Evolutionary conservation across 805 yeast species (phyloP).

Genomic region (Hanseniaspora singularis): DNA sequence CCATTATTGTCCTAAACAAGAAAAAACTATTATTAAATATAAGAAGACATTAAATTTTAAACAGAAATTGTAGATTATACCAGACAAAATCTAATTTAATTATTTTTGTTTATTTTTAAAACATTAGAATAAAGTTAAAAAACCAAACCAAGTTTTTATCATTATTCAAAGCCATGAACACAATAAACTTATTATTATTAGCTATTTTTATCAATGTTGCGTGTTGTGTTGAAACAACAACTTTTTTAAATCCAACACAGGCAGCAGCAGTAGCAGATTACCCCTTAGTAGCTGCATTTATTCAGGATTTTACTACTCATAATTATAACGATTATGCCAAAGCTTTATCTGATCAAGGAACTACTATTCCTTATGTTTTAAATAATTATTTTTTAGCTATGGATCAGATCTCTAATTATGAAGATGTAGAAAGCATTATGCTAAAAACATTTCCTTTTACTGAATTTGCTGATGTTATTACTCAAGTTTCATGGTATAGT

Average conservation of each 20-base stretch:
- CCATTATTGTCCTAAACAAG: too few relatives aligned
- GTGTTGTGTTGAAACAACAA: too few relatives aligned
- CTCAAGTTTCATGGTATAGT: conserved; percentile 27
- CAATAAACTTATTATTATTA: too few relatives aligned
- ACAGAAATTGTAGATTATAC: too few relatives aligned
- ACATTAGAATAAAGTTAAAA: too few relatives aligned
- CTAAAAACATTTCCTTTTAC: conserved; percentile 29
- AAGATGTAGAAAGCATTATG: conserved; percentile 23
- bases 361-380: conserved; percentile 29
- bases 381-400: conserved; percentile 29
- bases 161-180: too few relatives aligned
- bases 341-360: conserved; percentile 10
- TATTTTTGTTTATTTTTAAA: too few relatives aligned
- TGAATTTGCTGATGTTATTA: conserved; percentile 29
- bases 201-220: too few relatives aligned
- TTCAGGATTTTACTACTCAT: conserved; percentile 9
- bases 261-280: conserved; percentile 14
- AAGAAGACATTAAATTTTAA: too few relatives aligned
- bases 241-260: conserved; percentile 1
- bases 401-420: conserved; percentile 23
- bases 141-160: too few relatives aligned
- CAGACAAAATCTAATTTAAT: too few relatives aligned
- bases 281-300: conserved; percentile 16
- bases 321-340: conserved; percentile 5
- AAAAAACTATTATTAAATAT: too few relatives aligned